These are phyloP conservation scores for Paraphysoderma sedebokerense DNA, from an alignment of 371 early-diverging fungal species.

Conservation along the genomic window DNA sequence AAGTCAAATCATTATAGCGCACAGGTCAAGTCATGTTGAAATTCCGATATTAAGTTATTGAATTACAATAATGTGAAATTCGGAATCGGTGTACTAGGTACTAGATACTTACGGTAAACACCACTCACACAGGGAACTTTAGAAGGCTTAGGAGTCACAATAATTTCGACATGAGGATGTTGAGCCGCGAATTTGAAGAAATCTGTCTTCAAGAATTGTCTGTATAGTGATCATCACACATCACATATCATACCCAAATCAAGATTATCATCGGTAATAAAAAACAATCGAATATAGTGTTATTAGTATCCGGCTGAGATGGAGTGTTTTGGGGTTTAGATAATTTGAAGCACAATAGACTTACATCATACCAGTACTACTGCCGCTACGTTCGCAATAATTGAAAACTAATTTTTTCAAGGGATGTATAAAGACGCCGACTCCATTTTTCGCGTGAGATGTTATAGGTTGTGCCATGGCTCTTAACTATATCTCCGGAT, in stretches of 20 bases:
- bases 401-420: slow-evolving; percentile 65
- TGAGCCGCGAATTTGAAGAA: slow-evolving; percentile 39
- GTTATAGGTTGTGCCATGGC: too few species aligned
- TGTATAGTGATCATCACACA: background rate
- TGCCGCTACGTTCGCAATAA: slow-evolving; percentile 72
- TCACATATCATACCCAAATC: background rate
- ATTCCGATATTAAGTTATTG: too few species aligned
- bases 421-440: slow-evolving; percentile 60
- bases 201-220: slow-evolving; percentile 51
- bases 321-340: background rate
- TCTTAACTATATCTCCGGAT: too few species aligned
- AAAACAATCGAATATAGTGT: too few species aligned
- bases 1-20: too few species aligned
- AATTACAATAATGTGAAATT: too few species aligned
- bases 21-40: too few species aligned
- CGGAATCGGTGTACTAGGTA: background rate
- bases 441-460: slow-evolving; percentile 75
- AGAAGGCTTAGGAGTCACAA: slow-evolving; percentile 58
- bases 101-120: slow-evolving; percentile 35
- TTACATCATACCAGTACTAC: slow-evolving; percentile 64
- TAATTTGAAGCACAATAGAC: slow-evolving; percentile 1
- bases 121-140: slow-evolving; percentile 61
- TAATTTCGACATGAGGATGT: slow-evolving; percentile 62
- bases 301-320: too few species aligned
- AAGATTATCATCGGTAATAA: too few species aligned